These are phyloP conservation scores for Trichoderma sp. DNA, from an alignment of 2,329 filamentous ascomycete species.

Conservation along the genomic window DNA sequence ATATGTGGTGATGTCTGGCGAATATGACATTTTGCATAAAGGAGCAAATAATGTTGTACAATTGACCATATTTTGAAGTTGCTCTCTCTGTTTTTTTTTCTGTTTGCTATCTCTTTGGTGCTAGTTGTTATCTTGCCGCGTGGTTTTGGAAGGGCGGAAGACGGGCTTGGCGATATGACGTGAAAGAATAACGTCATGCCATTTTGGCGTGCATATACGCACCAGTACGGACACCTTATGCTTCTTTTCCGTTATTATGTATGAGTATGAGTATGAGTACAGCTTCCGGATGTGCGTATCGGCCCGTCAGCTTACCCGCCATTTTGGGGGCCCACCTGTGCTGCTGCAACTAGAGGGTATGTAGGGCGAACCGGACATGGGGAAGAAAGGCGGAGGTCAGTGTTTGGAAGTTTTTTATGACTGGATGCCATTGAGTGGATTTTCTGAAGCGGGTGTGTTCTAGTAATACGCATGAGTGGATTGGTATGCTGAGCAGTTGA, in stretches of 20 bases:
- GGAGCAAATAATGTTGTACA: not conserved
- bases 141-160: not conserved
- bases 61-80: not conserved
- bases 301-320: slow-evolving; percentile 10
- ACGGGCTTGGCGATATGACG: not conserved
- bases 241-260: not conserved
- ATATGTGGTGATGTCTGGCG: slow-evolving; percentile 3
- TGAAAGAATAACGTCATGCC: not conserved
- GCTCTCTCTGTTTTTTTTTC: not conserved
- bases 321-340: not conserved
- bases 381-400: not conserved
- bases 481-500: not conserved
- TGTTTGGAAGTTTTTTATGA: not conserved
- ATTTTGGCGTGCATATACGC: not conserved
- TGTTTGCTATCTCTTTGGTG: not conserved
- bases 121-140: not conserved
- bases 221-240: not conserved
- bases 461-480: not conserved
- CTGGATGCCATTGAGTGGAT: not conserved
- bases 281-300: not conserved
- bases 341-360: not conserved
- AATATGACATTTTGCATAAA: slow-evolving; percentile 2
- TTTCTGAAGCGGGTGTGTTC: not conserved
- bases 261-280: not conserved
- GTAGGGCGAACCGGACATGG: not conserved